Conservation (phyloP, 805 yeast genomes). For the Candida sonorensis region DNA sequence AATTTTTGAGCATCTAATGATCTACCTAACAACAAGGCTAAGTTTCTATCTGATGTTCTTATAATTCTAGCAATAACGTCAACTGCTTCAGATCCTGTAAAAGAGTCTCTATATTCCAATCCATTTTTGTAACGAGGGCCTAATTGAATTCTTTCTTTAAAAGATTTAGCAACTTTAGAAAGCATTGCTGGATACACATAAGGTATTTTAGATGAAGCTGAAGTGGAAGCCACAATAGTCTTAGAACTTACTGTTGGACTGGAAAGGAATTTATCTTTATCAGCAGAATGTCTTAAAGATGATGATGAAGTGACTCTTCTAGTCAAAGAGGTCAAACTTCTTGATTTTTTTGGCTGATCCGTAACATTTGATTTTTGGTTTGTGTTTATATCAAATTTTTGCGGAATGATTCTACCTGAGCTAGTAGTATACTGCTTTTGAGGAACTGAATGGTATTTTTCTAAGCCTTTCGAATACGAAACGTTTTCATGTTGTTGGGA, state of each 20-base stretch:
- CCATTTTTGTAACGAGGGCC: conserved; percentile 88
- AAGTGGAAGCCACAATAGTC: conserved; percentile 32
- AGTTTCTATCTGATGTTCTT: conserved; percentile 82
- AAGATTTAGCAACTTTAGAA: conserved; percentile 75
- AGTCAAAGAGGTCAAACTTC: conserved; percentile 39
- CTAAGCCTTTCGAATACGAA: conserved; percentile 18
- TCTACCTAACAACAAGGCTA: conserved; percentile 84
- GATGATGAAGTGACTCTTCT: conserved; percentile 31
- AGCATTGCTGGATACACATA: conserved; percentile 84
- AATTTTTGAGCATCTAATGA: conserved; percentile 90
- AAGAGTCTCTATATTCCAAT: conserved; percentile 83
- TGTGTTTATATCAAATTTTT: conserved; percentile 32
- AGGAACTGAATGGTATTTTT: conserved; percentile 28
- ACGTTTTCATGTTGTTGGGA: too few species aligned
- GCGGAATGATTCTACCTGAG: conserved; percentile 40
- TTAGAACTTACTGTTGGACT: conserved; percentile 30
- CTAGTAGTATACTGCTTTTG: conserved; percentile 31
- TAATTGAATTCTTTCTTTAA: conserved; percentile 60
- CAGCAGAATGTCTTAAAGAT: conserved; percentile 25
- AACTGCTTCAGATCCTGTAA: conserved; percentile 91
- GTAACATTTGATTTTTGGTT: neutral
- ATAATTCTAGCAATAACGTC: conserved; percentile 82
- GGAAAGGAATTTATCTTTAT: conserved; percentile 23
- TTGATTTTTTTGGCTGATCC: conserved; percentile 34
- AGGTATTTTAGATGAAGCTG: conserved; percentile 49